phyloP scores from a whole-genome alignment of 2,329 filamentous ascomycete genomes.

The Microdochium bolleyi region DNA sequence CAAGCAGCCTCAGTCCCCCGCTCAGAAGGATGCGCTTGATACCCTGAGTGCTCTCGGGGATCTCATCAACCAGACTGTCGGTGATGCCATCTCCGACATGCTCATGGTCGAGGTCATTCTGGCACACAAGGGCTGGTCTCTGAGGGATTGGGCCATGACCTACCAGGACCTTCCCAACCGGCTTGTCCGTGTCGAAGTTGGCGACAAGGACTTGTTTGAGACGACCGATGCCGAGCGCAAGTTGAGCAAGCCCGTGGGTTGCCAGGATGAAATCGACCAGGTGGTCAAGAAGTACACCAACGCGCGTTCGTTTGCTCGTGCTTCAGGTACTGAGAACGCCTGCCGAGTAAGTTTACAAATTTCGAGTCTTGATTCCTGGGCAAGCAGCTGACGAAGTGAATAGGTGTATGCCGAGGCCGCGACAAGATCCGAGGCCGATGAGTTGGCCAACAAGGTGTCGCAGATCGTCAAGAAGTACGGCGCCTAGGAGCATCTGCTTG shows the following conservation, averaged over 20 bases:
- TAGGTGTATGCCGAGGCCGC: slow-evolving; percentile 83
- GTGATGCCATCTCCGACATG: slow-evolving; percentile 92
- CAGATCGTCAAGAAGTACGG: slow-evolving; percentile 61
- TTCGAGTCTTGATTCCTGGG: neutral
- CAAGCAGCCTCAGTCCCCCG: slow-evolving; percentile 80
- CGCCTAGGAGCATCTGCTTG: neutral
- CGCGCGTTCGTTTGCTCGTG: slow-evolving; percentile 83
- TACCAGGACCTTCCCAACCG: slow-evolving; percentile 94
- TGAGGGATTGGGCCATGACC: slow-evolving; percentile 84
- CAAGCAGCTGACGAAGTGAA: neutral
- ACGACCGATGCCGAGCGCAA: slow-evolving; percentile 88
- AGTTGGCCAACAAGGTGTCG: slow-evolving; percentile 77
- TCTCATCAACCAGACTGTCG: slow-evolving; percentile 96
- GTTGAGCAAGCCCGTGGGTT: slow-evolving; percentile 68
- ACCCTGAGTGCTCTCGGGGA: slow-evolving; percentile 77
- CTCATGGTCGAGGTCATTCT: slow-evolving; percentile 93
- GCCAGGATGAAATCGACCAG: slow-evolving; percentile 80
- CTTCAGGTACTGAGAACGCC: slow-evolving; percentile 91
- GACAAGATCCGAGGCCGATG: slow-evolving; percentile 81
- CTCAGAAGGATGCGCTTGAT: slow-evolving; percentile 82
- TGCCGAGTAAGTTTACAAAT: slow-evolving; percentile 51
- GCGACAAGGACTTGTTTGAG: slow-evolving; percentile 80
- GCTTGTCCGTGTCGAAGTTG: slow-evolving; percentile 86
- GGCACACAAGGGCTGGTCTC: slow-evolving; percentile 86
- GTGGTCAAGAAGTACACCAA: slow-evolving; percentile 86